Evolutionary conservation across 306 rosid species (phyloP), one percentile per base, ranked within the genome.

Genomic region (Trifolium repens): DNA sequence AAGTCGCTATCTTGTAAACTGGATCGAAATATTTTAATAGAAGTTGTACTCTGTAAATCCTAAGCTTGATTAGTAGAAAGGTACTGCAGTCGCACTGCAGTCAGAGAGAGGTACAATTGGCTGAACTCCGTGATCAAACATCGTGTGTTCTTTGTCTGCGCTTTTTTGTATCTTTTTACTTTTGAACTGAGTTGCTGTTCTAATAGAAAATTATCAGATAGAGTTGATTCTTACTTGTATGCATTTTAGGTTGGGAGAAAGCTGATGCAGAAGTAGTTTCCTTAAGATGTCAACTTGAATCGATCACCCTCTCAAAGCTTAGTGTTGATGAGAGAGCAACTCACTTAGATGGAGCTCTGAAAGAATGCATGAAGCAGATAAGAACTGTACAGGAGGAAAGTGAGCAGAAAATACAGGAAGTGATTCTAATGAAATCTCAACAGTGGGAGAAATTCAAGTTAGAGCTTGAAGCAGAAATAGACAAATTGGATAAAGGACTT

Each of bases 261-360:
- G 96, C 97, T 49, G 98, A 94, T 82, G 90, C 94, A 52, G 96
- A 94, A 86, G 96, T 96, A 78, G 79, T 86, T 46, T 88, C 91
- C 16, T 80, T 94, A 54, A 88, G 89, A 78, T 69, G 34, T 53
- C 89, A 91, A 75, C 89, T 94, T 26, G 97, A 94, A 82, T 83
- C 96, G 60, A 78, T 90, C 53, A 90, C 96, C 22, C 87, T 94
- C 40, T 76, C 86, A 22, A 91, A 91, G 84, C 93, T 87, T 78
- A 74, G 87, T 58, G 92, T 82, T 39, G 98, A 94, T 54, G 96
- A 89, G 77, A 88, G 91, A 50, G 86, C 94, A 53, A 19, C 93
- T 42, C 96, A 94, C 78, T 79, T 94, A 70, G 98, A 94, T 74
- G 94, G 91, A 60, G 98, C 98, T 73, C 78, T 94, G 62, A 94